Conservation (phyloP, 2,329 filamentous ascomycete species). For the Colletotrichum sp. region DNA sequence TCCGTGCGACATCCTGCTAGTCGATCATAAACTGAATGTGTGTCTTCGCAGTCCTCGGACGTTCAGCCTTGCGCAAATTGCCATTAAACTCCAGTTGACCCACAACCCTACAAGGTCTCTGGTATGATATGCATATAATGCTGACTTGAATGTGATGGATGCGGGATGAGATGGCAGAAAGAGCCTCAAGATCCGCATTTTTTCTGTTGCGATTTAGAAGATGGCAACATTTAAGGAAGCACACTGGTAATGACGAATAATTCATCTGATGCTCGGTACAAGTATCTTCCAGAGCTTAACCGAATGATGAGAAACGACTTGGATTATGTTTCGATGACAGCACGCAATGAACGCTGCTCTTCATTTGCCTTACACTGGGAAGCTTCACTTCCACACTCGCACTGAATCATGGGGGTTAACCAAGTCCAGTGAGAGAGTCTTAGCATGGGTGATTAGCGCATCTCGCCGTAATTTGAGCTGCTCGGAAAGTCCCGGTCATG, state of each 20-base stretch:
- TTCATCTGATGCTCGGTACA: not conserved
- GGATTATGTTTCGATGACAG: not conserved
- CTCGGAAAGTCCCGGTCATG: not conserved
- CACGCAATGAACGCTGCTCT: not conserved
- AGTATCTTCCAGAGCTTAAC: rapidly evolving
- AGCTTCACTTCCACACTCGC: not conserved
- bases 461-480: not conserved
- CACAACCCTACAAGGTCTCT: not conserved
- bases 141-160: not conserved
- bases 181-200: not conserved
- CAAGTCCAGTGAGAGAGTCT: not conserved
- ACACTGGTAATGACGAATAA: not conserved
- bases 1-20: not conserved
- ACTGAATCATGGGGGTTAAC: not conserved
- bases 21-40: not conserved
- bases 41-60: not conserved
- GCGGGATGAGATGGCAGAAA: not conserved
- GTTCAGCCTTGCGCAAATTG: not conserved
- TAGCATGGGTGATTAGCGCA: not conserved
- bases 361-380: not conserved
- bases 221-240: not conserved
- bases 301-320: not conserved
- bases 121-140: not conserved
- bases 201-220: not conserved
- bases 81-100: not conserved